A percentile compares a stretch with the other conserved stretches of the same genome.
These are phyloP conservation scores for Fraxinus latifolia DNA, from an alignment of 305 asterid species.

Conservation along the genomic window DNA sequence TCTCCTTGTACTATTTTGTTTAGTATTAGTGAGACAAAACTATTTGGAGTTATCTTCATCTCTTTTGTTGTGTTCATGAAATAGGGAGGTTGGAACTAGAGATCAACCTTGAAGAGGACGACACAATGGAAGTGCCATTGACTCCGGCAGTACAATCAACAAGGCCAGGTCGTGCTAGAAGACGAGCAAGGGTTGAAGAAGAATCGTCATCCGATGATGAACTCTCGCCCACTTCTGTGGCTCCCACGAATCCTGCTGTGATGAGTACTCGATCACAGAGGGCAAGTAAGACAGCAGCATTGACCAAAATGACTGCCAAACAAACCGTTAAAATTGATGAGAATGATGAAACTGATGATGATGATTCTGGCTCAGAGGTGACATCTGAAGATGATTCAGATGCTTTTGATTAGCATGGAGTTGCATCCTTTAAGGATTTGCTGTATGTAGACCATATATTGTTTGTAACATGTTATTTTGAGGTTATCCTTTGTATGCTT, in stretches of 20 bases:
- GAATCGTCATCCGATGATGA: constrained; percentile 69
- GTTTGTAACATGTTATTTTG: background rate
- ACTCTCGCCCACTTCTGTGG: constrained; percentile 51
- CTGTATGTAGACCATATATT: background rate
- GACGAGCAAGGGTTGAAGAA: constrained; percentile 47
- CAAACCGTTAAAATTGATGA: constrained; percentile 51
- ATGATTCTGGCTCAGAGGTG: constrained; percentile 56
- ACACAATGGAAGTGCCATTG: constrained; percentile 46
- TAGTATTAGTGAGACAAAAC: background rate
- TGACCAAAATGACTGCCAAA: constrained; percentile 57
- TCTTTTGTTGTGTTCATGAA: background rate
- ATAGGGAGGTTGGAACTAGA: constrained; percentile 59
- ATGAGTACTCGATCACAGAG: constrained; percentile 65
- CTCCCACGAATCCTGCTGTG: constrained; percentile 44
- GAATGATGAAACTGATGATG: constrained; percentile 37
- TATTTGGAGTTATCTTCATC: background rate
- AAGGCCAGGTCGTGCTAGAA: constrained; percentile 47
- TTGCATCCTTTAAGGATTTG: background rate
- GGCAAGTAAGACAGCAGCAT: constrained; percentile 84
- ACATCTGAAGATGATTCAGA: constrained; percentile 61
- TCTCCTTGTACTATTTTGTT: background rate
- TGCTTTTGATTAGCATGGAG: constrained; percentile 15
- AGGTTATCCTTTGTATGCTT: background rate
- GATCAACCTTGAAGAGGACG: constrained; percentile 42
- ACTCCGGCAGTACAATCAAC: constrained; percentile 68